Base-by-base conservation (phyloP, 2,329 filamentous ascomycete genomes). In the Fusarium oxysporum region DNA sequence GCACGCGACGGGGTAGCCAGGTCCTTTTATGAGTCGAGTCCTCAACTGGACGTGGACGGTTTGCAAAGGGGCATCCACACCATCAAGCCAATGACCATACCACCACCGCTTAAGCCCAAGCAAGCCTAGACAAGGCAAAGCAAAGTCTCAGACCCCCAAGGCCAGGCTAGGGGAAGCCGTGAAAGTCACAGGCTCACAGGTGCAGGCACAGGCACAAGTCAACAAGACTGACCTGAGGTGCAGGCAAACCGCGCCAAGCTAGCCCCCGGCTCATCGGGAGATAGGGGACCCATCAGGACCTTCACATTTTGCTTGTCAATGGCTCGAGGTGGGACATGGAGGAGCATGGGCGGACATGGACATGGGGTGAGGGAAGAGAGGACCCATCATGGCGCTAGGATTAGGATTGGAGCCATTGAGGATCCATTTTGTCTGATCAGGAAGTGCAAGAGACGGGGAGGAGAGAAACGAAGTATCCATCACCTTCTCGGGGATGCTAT, bases 1-100 rank as follows among this genome's bases (percentile, higher is more conserved):
- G 41, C 60, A 61, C 60, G 63, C 62, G 75, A 66, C 50, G 64
- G 72, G 74, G 72, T 35, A 53, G 50, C 44, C 37, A 50, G 55
- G 55, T 70, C 65, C 71, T 78, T 77, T 68, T 78, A 74, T 74
- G 68, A 78, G 77, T 68, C 66, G 71, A 78, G 77, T 64, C 70
- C 51, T 68, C 55, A 38, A 62, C 55, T 35, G 37, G 62, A 61
- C 60, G 13, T 56, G 70, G 62, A 61, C 60, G 32, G 64, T 41
- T 60, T 44, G 43, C 62, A 63, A 59, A 65, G 62, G 68, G 68
- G 66, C 59, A 61, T 56, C 35, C 62, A 56, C 53, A 44, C 64
- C 45, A 47, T 47, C 45, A 51, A 58, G 30, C 41, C 58, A 62
- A 59, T 47, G 43, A n/a, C 38, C 43, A 50, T 38, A 37, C 28